A percentile compares a stretch with the other conserved stretches of the same genome.
These are phyloP conservation scores for Rhizophagus prolifer DNA, from an alignment of 192 early-diverging fungal genomes.

Conservation along the genomic window DNA sequence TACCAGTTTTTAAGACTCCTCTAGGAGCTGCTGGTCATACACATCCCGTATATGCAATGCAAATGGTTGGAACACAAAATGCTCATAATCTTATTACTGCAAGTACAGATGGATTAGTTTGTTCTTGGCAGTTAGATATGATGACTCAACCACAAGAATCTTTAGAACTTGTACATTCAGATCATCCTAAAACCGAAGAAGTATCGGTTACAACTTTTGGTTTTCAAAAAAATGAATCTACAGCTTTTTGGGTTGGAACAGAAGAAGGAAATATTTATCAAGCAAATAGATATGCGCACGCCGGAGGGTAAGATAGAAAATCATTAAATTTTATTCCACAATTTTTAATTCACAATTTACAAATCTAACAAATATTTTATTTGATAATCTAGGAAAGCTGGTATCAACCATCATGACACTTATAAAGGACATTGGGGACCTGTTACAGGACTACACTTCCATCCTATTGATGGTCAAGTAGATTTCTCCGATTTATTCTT, in stretches of 20 bases:
- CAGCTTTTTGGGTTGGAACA: constrained; percentile 93
- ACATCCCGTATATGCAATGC: constrained; percentile 92
- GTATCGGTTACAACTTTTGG: constrained; percentile 88
- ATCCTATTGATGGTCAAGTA: constrained; percentile 75
- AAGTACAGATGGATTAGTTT: constrained; percentile 93
- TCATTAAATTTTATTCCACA: no score
- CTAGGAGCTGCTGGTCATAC: constrained; percentile 92
- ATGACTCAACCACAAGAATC: constrained; percentile 87
- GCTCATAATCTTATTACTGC: constrained; percentile 91
- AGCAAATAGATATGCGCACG: constrained; percentile 92
- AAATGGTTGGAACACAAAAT: constrained; percentile 92
- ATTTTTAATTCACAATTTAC: no score
- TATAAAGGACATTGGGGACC: constrained; percentile 89
- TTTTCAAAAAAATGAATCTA: constrained; percentile 91
- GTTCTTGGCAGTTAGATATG: constrained; percentile 97
- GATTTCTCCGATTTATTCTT: constrained; percentile 94
- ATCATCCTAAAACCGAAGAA: constrained; percentile 85
- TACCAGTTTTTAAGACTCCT: constrained; percentile 92
- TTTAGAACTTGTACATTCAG: constrained; percentile 73
- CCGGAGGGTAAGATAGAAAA: constrained; percentile 67
- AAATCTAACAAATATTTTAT: no score
- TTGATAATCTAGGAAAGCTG: constrained; percentile 73
- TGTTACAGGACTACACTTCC: constrained; percentile 88
- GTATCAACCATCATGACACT: constrained; percentile 80
- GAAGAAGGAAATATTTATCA: constrained; percentile 95